Evolutionary conservation across 129 eudicot species (phyloP), one percentile per base, ranked within the genome.

Genomic region (Chrysanthemum seticuspe): DNA sequence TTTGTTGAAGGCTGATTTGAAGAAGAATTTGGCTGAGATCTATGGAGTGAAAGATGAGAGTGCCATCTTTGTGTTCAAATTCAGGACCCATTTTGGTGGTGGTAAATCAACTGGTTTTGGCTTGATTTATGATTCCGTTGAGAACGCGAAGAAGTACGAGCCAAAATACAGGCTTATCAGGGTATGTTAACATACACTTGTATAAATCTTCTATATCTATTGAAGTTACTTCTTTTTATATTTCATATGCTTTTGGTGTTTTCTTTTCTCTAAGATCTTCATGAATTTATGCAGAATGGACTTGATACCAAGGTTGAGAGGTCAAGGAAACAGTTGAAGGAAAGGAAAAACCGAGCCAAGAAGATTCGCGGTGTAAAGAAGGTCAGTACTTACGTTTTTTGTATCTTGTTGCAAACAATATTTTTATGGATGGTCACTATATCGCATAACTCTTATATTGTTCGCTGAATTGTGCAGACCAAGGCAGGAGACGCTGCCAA

Each of bases 71-170:
- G 96, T 89, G 11, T 89, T 89, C 79, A 89, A 89, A 83, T 89
- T 89, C 86, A 84, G 96, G 34, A 89, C 96, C 49, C 96, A 89
- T 61, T 89, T 89, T 58, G 96, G 96, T 67, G 91, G 96, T 58
- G 96, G 96, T 10, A 86, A 89, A 74, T 89, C 96, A 19, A 86
- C 96, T 40, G 96, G 91, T 11, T 89, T 89, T 84, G 91, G 91
- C 21, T 75, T 86, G 83, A 88, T 88, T 53, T 88, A 85, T 15
- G 95, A 85, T 73, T 88, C 95, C 9, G 90, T 88, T 65, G 96
- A 89, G 78, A 89, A 83, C 10, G 96, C 96, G 0, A 89, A 89
- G 87, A 89, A 89, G 59, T 89, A 60, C 25, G 91, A 86, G 76
- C 89, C 91, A 11, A 86, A 89, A 65, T 86, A 89, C 65, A 79